Conservation (phyloP, 2,329 filamentous ascomycete genomes). For the Pseudopyricularia cyperi region DNA sequence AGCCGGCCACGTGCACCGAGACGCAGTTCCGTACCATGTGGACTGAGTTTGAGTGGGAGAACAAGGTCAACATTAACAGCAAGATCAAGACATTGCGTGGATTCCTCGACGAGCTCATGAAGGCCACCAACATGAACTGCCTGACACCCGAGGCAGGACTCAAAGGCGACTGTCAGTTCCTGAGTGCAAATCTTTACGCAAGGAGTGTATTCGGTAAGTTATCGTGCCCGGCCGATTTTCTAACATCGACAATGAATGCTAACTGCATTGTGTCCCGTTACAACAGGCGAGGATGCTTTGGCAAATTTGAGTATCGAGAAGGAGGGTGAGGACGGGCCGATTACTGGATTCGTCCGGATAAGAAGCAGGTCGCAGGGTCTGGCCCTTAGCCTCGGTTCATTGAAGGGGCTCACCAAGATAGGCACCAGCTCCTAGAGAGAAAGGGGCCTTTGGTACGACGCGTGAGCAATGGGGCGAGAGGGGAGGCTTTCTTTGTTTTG, state of each 20-base stretch:
- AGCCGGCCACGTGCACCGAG: conserved; percentile 90
- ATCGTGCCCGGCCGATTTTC: not conserved
- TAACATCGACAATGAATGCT: conserved; percentile 9
- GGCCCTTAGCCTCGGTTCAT: conserved; percentile 80
- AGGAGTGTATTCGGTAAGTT: conserved; percentile 93
- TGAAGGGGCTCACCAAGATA: conserved; percentile 88
- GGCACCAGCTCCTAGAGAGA: conserved; percentile 26
- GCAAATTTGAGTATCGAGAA: conserved; percentile 97
- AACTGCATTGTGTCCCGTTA: not conserved
- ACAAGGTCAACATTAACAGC: conserved; percentile 99
- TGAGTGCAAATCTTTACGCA: conserved; percentile 94
- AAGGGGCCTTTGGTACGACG: not conserved
- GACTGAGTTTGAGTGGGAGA: conserved; percentile 99
- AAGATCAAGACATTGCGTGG: conserved; percentile 86
- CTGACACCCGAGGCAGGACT: conserved; percentile 91
- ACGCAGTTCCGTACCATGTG: conserved; percentile 99
- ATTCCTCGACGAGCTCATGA: conserved; percentile 91
- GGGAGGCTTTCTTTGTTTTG: not conserved
- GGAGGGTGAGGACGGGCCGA: conserved; percentile 86
- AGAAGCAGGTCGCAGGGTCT: conserved; percentile 92
- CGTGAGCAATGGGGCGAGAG: not conserved
- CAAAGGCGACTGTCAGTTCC: conserved; percentile 94
- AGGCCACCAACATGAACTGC: conserved; percentile 97
- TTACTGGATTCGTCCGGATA: conserved; percentile 96
- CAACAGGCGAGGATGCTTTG: conserved; percentile 84